Evolutionary conservation across 768 basidiomycete genomes (phyloP).

Genomic region (Tricholoma saponaceum): DNA sequence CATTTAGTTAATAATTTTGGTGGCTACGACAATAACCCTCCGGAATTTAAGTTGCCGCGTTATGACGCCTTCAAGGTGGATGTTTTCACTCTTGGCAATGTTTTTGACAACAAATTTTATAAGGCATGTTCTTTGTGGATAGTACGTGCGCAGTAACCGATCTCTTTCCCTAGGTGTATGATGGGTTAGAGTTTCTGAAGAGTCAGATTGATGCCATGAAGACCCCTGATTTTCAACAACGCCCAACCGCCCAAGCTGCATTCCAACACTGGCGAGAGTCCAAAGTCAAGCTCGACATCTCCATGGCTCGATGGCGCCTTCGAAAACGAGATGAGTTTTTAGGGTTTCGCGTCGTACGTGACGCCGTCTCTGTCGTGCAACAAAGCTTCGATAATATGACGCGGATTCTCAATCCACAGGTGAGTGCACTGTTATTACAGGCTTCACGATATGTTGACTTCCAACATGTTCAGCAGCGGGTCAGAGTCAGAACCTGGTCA

Average conservation of each 20-base stretch:
- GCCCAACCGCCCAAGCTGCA: slow-evolving; percentile 20
- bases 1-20: slow-evolving; percentile 5
- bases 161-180: slow-evolving; percentile 15
- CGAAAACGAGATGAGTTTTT: slow-evolving; percentile 3
- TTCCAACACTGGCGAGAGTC: slow-evolving; percentile 20
- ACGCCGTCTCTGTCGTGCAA: neutral
- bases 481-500: too few species aligned
- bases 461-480: too few species aligned
- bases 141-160: neutral
- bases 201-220: slow-evolving; percentile 24
- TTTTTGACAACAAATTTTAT: slow-evolving; percentile 12
- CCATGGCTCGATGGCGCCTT: slow-evolving; percentile 9
- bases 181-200: slow-evolving; percentile 22
- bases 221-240: slow-evolving; percentile 15
- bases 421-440: neutral
- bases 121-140: slow-evolving; percentile 9
- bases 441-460: too few species aligned
- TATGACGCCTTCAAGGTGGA: slow-evolving; percentile 10
- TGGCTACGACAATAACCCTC: slow-evolving; percentile 6
- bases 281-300: neutral
- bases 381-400: neutral
- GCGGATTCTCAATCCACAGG: neutral
- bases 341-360: neutral
- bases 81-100: slow-evolving; percentile 7
- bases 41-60: neutral